phyloP scores from a whole-genome alignment of 2,329 filamentous ascomycete genomes.

The Fusarium haematococcum region DNA sequence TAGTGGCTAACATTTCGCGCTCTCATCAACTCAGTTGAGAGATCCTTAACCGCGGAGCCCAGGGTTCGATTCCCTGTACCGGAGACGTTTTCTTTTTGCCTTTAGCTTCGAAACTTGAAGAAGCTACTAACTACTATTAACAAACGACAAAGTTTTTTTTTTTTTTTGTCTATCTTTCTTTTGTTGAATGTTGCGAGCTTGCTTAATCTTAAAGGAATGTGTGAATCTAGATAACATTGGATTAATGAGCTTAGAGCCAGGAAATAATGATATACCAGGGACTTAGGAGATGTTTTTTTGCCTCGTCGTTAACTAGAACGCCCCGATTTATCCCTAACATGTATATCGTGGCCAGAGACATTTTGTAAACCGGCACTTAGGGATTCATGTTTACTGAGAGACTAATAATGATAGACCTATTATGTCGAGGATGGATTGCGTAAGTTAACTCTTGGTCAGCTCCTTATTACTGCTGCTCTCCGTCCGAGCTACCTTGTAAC shows the following conservation, averaged over 20 bases:
- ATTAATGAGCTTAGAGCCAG: not conserved
- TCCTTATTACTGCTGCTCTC: not conserved
- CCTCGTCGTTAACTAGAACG: not conserved
- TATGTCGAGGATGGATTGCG: not conserved
- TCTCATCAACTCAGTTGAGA: slow-evolving; percentile 30
- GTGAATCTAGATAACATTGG: not conserved
- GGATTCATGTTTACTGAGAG: not conserved
- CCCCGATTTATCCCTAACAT: not conserved
- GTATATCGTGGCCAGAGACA: not conserved
- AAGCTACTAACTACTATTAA: no score
- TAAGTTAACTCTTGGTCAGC: not conserved
- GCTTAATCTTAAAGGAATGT: not conserved
- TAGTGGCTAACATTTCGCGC: slow-evolving; percentile 45
- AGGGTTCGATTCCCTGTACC: slow-evolving; percentile 1
- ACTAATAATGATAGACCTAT: not conserved
- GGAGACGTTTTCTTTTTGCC: not conserved
- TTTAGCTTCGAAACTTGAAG: no score
- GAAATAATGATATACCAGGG: not conserved
- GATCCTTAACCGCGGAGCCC: not conserved
- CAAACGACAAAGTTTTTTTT: not conserved
- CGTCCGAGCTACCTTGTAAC: no score
- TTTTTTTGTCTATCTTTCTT: not conserved
- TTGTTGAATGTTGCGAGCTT: not conserved
- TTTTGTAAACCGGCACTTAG: not conserved
- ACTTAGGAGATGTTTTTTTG: not conserved